phyloP scores from a whole-genome alignment of 2,329 filamentous ascomycete genomes.

The Drechslerella coelobrocha region DNA sequence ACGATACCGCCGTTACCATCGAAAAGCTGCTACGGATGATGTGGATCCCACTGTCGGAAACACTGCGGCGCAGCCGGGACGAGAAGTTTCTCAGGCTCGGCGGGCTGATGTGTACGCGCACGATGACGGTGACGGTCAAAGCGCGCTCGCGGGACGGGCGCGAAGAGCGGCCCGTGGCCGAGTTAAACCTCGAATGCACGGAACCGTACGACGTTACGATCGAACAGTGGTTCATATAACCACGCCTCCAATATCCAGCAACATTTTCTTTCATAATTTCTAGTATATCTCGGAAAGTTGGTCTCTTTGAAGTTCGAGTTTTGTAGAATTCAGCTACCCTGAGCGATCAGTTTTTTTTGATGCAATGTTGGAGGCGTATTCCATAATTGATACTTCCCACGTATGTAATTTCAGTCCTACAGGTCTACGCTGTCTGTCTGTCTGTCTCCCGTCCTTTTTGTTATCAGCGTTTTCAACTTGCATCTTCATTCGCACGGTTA shows the following conservation, averaged over 20 bases:
- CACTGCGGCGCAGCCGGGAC: slow-evolving; percentile 30
- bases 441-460: too few species aligned
- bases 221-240: slow-evolving; percentile 9
- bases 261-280: background rate
- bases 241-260: too few species aligned
- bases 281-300: too few species aligned
- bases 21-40: slow-evolving; percentile 45
- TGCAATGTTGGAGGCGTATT: too few species aligned
- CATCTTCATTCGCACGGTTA: too few species aligned
- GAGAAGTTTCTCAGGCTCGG: slow-evolving; percentile 36
- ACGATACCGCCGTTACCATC: slow-evolving; percentile 42
- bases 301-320: too few species aligned
- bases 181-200: slow-evolving; percentile 43
- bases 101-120: slow-evolving; percentile 29
- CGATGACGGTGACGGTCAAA: slow-evolving; percentile 38
- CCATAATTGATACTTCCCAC: too few species aligned
- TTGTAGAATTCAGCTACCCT: too few species aligned
- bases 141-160: slow-evolving; percentile 15
- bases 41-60: slow-evolving; percentile 49
- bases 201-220: slow-evolving; percentile 42
- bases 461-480: too few species aligned
- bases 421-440: too few species aligned
- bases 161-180: slow-evolving; percentile 27
- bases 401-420: too few species aligned
- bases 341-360: too few species aligned